Evolutionary conservation across 2,329 filamentous ascomycete species (phyloP), one percentile per base, ranked within the genome.

Genomic region (Aureobasidium sp.): DNA sequence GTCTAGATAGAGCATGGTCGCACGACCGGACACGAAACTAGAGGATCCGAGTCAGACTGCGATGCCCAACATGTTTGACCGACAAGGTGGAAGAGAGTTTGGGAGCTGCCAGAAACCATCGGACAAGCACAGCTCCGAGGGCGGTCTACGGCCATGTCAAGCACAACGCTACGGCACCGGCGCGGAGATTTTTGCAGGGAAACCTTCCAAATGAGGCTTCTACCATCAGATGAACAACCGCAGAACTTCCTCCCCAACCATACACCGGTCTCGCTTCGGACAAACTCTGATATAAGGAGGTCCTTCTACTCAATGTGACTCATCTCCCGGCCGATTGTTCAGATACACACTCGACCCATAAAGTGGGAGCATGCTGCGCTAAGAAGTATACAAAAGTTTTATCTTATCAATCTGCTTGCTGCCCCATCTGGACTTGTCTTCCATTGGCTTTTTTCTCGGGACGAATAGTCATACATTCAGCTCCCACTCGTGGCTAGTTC

Each of bases 321-420:
- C 54, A 58, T 14, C n/a, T 27, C 8, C 39, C 14, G 29, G 42
- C 9, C 42, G n/a, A 47, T 58, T 37, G 29, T 37, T 19, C 22
- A 37, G 15, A 47, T 47, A 44, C 5, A n/a, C 17, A 27, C 5
- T 27, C 5, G 6, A 8, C 22, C 14, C 35, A 17, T 31, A 19
- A 42, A 49, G 47, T 19, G 29, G 22, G 17, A 2, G 29, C 17
- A 29, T 49, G 47, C 47, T 5, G 17, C 29, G 17, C 47, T 54
- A 24, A 29, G 22, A 19, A 29, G 33, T n/a, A 4, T n/a, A 24
- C 22, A 44, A 24, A 35, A 14, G 17, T 44, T 27, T 27, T 42
- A 60, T 60, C 57, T 60, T 50, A 60, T 60, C 57, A 42, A 60
- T 60, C 57, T 44, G 11, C 8, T 24, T 22, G n/a, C 37, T 50